Conservation (phyloP, 2,329 filamentous ascomycete species). For the Aspergillus oerlinghausenensis region DNA sequence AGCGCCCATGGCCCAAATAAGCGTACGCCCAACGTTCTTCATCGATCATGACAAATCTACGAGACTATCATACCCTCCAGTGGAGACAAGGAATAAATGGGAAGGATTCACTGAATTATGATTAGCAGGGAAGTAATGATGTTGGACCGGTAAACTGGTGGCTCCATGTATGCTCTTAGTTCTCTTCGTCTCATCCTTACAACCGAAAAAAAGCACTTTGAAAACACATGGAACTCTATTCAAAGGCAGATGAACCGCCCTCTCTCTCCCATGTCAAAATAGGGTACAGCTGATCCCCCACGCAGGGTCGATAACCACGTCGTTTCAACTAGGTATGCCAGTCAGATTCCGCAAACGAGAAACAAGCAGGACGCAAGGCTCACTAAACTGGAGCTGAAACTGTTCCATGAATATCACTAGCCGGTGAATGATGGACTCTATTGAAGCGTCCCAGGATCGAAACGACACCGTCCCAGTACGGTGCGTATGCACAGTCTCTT, state of each 20-base stretch:
- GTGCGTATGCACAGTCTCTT: constrained; percentile 9
- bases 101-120: not conserved
- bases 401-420: constrained; percentile 21
- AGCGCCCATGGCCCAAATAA: constrained; percentile 21
- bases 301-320: not conserved
- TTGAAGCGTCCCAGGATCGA: constrained; percentile 17
- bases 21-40: not conserved
- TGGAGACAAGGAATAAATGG: not conserved
- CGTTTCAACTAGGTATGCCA: not conserved
- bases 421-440: constrained; percentile 20
- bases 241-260: not conserved
- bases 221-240: not conserved
- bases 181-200: not conserved
- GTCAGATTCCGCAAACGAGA: not conserved
- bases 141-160: not conserved
- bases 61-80: not conserved
- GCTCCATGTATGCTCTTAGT: not conserved
- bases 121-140: constrained; percentile 37
- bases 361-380: not conserved
- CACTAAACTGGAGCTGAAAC: constrained; percentile 15
- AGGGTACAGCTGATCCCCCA: not conserved
- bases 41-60: constrained; percentile 28
- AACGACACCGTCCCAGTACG: constrained; percentile 8
- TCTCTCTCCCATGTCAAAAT: not conserved
- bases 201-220: not conserved